Percentiles rank a stretch among this genome's conserved stretches.
Conservation (phyloP, 208 protist species). For the Trypanosoma brucei region DNA sequence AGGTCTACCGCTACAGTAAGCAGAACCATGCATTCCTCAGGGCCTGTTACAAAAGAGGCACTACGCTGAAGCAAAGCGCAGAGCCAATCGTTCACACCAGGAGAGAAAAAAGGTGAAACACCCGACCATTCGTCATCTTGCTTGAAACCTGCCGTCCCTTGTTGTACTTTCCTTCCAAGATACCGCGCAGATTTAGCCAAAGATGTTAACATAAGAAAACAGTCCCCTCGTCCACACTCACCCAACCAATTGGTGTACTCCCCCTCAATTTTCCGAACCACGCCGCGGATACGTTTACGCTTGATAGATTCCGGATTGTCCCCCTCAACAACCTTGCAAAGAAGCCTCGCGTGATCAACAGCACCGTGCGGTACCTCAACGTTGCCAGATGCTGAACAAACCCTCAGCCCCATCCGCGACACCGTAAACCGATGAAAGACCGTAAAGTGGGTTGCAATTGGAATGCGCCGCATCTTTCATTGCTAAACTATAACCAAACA, state of each 20-base stretch:
- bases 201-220: constrained; percentile 3
- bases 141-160: not conserved
- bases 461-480: too few relatives aligned
- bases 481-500: too few relatives aligned
- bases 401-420: too few relatives aligned
- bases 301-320: constrained; percentile 14
- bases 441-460: too few relatives aligned
- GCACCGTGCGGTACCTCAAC: constrained; percentile 2
- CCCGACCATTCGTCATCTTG: constrained; percentile 40
- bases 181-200: constrained; percentile 6
- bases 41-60: constrained; percentile 5
- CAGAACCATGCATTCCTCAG: constrained; percentile 20
- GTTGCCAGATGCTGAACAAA: too few relatives aligned
- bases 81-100: constrained; percentile 50
- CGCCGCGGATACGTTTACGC: constrained; percentile 39
- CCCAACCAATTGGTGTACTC: constrained; percentile 46
- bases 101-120: constrained; percentile 58
- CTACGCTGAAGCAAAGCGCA: constrained; percentile 50
- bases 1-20: constrained; percentile 50
- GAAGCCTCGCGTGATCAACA: constrained; percentile 23
- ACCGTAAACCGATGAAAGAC: too few relatives aligned
- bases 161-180: not conserved
- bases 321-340: constrained; percentile 17
- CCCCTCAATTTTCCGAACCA: constrained; percentile 45
- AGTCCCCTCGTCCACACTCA: constrained; percentile 20